Base-by-base conservation (phyloP, 768 basidiomycete species). In the Russula olivacea region DNA sequence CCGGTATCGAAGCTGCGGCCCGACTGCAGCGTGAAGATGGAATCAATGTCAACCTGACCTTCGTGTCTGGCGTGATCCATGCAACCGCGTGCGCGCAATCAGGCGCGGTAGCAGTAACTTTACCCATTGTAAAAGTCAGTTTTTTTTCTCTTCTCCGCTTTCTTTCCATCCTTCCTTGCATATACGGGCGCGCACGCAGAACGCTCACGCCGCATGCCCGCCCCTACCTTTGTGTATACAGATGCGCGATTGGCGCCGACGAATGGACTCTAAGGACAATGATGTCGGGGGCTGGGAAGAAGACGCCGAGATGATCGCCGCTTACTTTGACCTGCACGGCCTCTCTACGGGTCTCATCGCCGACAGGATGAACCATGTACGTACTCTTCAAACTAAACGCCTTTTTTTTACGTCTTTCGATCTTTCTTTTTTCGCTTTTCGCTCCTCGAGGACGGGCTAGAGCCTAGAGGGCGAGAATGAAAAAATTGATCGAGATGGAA, bases 51-150 rank as follows among this genome's bases (percentile, higher is more conserved):
- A 82, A 85, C 69, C 71, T 87, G 43, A 75, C 75, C 43, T 68
- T 80, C 51, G 84, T 85, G n/a, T 76, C 81, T 4, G 76, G 75
- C 38, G 73, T 85, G n/a, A 67, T 75, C 36, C 86, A 87, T 62
- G 83, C 81, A 6, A 75, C 75, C n/a, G 76, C 77, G 3, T 87
- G 86, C 62, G 78, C 79, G 30, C 81, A 81, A 66, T 78, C 83
- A 8, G 77, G 78, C 2, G 79, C 80, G 21, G 73, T 74, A 6
- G 71, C 77, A 52, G 72, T 86, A 34, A 81, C 79, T 30, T 77
- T 87, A 68, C 74, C 79, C 43, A 78, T 84, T 55, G 74, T 73
- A 30, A 73, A 73, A 65, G 86, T 85, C 60, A 73, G 83, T 70
- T 11, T 19, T 3, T 15, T 15, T 32, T 21, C 30, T 51, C 5